Percentiles rank a stretch among this genome's conserved stretches.
phyloP scores from a whole-genome alignment of 805 yeast species.

The Candida coleopterorum region DNA sequence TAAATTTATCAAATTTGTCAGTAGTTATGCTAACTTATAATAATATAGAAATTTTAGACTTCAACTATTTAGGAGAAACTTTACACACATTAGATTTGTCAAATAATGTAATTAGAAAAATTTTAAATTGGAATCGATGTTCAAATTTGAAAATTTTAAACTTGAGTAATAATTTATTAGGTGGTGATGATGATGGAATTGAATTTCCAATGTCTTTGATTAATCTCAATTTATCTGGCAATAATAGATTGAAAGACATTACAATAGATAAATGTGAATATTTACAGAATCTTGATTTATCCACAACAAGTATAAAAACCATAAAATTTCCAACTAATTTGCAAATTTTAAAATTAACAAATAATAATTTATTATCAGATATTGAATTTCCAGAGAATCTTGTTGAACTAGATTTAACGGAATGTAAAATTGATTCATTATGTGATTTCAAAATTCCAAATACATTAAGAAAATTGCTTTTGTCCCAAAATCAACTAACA shows the following conservation, averaged over 20 bases:
- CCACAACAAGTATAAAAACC: background rate
- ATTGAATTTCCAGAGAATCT: slow-evolving; percentile 24
- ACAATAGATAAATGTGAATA: background rate
- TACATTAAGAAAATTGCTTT: slow-evolving; percentile 19
- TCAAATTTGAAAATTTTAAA: slow-evolving; percentile 7
- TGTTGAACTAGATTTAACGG: slow-evolving; percentile 19
- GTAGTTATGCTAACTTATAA: slow-evolving; percentile 28
- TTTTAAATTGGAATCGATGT: slow-evolving; percentile 2
- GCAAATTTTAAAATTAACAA: background rate
- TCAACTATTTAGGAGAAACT: slow-evolving; percentile 21
- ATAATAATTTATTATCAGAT: background rate
- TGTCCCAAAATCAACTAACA: slow-evolving; percentile 21
- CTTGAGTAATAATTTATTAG: slow-evolving; percentile 7
- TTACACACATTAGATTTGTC: slow-evolving; percentile 23
- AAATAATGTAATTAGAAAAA: slow-evolving; percentile 14
- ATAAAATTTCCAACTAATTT: slow-evolving; percentile 1
- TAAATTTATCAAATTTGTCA: background rate
- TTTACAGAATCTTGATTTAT: background rate
- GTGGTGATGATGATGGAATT: background rate
- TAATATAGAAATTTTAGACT: slow-evolving; percentile 17
- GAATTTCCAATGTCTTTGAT: slow-evolving; percentile 12
- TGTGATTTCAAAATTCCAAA: slow-evolving; percentile 13
- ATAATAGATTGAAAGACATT: background rate
- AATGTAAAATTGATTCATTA: slow-evolving; percentile 18
- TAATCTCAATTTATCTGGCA: slow-evolving; percentile 10